Base-by-base conservation (phyloP, 2,329 filamentous ascomycete genomes). In the Fusarium chuoi region DNA sequence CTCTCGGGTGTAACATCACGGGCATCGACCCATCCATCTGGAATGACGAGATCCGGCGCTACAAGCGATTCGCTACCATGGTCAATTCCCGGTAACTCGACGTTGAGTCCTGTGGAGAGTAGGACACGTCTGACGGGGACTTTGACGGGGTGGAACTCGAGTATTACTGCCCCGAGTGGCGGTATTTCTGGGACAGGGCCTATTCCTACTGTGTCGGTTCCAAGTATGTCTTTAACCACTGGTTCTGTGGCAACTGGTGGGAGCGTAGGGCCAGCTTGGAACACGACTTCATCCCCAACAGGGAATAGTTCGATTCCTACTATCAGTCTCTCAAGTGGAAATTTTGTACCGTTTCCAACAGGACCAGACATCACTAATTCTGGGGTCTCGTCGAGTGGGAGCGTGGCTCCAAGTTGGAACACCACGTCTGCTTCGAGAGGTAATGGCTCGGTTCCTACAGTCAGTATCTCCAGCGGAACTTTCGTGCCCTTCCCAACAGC, bases 131-230 rank as follows among this genome's bases (percentile, higher is more conserved):
- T 48, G 3, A 72, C 71, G 8, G 62, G 33, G 17, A 58, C 26
- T 11, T 71, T 62, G 33, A 39, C 46, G 14, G 42, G 63, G 12
- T 68, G 71, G 64, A 75, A 73, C 62, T 74, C 72, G 36, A 74
- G 71, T 30, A 26, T 69, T n/a, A 51, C 62, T 41, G 26, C 33
- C 26, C 33, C 46, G 14, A 70, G 59, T 14, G 48, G 49, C 39
- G 49, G 56, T 39, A 15, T 51, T 10, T 28, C 71, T 17, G 44
- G 52, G 12, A 59, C 71, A 8, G 62, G 54, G 4, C 58, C 66
- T 14, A 22, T 62, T 9, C 35, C 55, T 13, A 55, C 70, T 15
- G 30, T 2, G 18, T 60, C 39, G 7, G 46, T 41, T 2, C 3
- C 39, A 3, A 24, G 24, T 3, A 18, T 28, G 6, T 39, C 63